phyloP scores from a whole-genome alignment of 345 rosid species.

The Aegle marmelos region DNA sequence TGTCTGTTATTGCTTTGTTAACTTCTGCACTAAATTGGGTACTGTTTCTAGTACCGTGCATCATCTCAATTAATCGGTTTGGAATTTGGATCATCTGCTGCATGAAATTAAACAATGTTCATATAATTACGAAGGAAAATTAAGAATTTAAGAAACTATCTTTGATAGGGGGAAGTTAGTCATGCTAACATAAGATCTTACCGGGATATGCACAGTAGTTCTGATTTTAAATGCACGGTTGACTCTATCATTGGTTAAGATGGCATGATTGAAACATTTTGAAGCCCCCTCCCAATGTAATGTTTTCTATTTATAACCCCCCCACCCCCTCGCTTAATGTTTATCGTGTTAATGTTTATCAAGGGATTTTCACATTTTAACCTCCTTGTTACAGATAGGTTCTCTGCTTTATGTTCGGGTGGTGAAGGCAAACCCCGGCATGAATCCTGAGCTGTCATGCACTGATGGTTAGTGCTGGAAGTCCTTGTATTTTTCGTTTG shows the following conservation, averaged over 20 bases:
- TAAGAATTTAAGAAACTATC: neutral
- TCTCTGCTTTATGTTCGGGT: slow-evolving; percentile 69
- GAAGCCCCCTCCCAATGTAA: neutral
- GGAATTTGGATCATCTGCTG: neutral
- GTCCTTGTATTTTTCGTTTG: slow-evolving; percentile 1
- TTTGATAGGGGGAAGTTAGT: neutral
- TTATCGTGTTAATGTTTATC: neutral
- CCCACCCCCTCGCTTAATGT: too few species aligned
- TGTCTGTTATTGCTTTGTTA: slow-evolving; percentile 1
- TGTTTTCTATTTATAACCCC: neutral
- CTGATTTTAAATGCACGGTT: neutral
- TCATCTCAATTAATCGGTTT: neutral
- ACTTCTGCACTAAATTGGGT: neutral
- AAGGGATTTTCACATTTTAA: neutral
- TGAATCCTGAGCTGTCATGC: slow-evolving; percentile 73
- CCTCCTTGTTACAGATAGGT: slow-evolving; percentile 49
- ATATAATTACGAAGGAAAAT: neutral
- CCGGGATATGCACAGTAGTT: neutral
- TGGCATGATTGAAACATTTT: neutral
- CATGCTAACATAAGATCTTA: neutral
- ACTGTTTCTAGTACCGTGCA: neutral
- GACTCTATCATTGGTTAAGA: neutral
- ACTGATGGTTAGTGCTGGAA: slow-evolving; percentile 51
- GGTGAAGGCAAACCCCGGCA: slow-evolving; percentile 71
- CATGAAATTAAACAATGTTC: neutral